phyloP scores from a whole-genome alignment of 371 early-diverging fungal genomes.

The Fennellomyces sp. region DNA sequence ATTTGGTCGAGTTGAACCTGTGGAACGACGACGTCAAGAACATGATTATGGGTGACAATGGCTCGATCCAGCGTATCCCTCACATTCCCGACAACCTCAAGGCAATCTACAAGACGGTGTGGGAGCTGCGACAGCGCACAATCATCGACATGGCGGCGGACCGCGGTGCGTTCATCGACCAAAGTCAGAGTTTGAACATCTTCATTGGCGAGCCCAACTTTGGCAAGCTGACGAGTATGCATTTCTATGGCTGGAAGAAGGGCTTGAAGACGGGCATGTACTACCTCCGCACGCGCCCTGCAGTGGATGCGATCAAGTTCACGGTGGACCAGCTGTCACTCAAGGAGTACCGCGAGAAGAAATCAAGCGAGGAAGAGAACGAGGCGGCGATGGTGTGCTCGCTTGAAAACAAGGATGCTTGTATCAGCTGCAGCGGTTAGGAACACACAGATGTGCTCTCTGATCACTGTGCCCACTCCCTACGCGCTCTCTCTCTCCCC shows the following conservation, averaged over 20 bases:
- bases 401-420: slow-evolving; percentile 90
- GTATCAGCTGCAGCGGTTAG: slow-evolving; percentile 89
- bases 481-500: not conserved
- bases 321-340: slow-evolving; percentile 71
- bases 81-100: slow-evolving; percentile 94
- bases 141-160: slow-evolving; percentile 91
- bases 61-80: slow-evolving; percentile 84
- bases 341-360: slow-evolving; percentile 30
- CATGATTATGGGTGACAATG: slow-evolving; percentile 95
- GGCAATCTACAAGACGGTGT: slow-evolving; percentile 97
- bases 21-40: slow-evolving; percentile 99
- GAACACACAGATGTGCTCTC: not conserved
- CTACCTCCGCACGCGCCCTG: slow-evolving; percentile 97
- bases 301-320: slow-evolving; percentile 98
- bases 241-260: slow-evolving; percentile 99
- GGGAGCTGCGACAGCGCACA: slow-evolving; percentile 95
- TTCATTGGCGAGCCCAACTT: slow-evolving; percentile 93
- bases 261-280: slow-evolving; percentile 99
- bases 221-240: slow-evolving; percentile 97
- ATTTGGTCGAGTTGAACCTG: slow-evolving; percentile 89
- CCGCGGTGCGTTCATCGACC: slow-evolving; percentile 98
- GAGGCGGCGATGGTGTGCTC: slow-evolving; percentile 80
- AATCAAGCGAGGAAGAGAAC: slow-evolving; percentile 22
- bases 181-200: slow-evolving; percentile 98
- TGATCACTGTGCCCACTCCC: not conserved